A percentile compares a stretch with the other conserved stretches of the same genome.
Evolutionary conservation across 352 stramenopile species (phyloP).

Genomic region (Phytophthora lateralis): DNA sequence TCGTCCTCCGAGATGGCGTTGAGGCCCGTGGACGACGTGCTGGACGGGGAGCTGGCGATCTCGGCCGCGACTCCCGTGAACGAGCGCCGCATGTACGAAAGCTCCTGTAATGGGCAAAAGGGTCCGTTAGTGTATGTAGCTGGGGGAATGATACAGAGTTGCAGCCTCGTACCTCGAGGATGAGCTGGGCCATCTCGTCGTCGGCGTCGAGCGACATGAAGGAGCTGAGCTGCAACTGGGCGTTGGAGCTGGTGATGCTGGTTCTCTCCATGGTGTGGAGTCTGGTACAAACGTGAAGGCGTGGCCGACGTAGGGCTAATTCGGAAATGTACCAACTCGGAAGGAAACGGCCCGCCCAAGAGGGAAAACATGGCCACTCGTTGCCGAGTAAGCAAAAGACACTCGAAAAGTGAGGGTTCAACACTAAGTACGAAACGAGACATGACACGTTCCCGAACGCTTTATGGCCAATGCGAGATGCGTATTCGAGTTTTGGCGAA

Average conservation of each 20-base stretch:
- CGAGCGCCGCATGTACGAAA: slow-evolving; percentile 70
- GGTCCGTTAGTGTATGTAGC: slow-evolving; percentile 3
- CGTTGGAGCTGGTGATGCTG: slow-evolving; percentile 39
- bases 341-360: slow-evolving; percentile 18
- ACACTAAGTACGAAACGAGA: slow-evolving; percentile 31
- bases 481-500: slow-evolving; percentile 1
- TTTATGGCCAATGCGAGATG: slow-evolving; percentile 16
- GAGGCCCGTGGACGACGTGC: slow-evolving; percentile 56
- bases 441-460: slow-evolving; percentile 18
- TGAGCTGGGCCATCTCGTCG: slow-evolving; percentile 79
- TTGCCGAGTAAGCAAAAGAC: slow-evolving; percentile 9
- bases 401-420: slow-evolving; percentile 29
- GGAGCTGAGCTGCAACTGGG: slow-evolving; percentile 74
- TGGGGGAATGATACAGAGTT: slow-evolving; percentile 5
- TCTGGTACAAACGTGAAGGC: background rate
- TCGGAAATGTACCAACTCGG: slow-evolving; percentile 21
- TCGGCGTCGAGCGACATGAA: slow-evolving; percentile 77
- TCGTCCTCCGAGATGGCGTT: slow-evolving; percentile 78
- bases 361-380: slow-evolving; percentile 32
- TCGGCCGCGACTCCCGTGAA: slow-evolving; percentile 67
- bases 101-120: slow-evolving; percentile 44
- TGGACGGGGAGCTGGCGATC: slow-evolving; percentile 74
- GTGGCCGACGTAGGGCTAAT: slow-evolving; percentile 21
- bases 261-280: slow-evolving; percentile 42
- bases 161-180: slow-evolving; percentile 66